These are phyloP conservation scores for Fusarium sp. DNA, from an alignment of 2,329 filamentous ascomycete species.

Conservation along the genomic window DNA sequence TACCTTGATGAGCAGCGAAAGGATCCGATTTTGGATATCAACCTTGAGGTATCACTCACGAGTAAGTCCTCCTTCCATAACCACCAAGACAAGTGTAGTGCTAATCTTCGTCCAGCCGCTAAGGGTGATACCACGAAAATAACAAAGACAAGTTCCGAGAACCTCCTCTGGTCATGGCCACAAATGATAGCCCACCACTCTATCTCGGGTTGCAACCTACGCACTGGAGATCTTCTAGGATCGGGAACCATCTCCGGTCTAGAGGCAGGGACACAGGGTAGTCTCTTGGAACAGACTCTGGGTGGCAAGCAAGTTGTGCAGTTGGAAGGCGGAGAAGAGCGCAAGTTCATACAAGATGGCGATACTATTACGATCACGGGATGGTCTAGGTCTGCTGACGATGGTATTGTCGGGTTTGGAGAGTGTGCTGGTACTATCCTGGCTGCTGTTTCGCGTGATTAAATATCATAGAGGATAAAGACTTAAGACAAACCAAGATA, in stretches of 20 bases:
- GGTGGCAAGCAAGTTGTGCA: constrained; percentile 75
- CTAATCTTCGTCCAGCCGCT: constrained; percentile 45
- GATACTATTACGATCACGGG: constrained; percentile 63
- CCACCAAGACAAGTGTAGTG: fast-evolving
- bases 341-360: constrained; percentile 80
- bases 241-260: constrained; percentile 81
- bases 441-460: constrained; percentile 1
- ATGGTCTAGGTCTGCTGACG: constrained; percentile 24
- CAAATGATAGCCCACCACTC: constrained; percentile 89
- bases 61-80: constrained; percentile 47
- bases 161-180: constrained; percentile 82
- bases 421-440: constrained; percentile 33
- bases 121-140: constrained; percentile 50
- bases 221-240: constrained; percentile 80
- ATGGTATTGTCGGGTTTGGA: constrained; percentile 40
- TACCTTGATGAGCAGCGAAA: constrained; percentile 69
- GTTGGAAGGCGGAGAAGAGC: constrained; percentile 73
- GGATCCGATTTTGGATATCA: constrained; percentile 55
- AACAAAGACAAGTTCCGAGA: constrained; percentile 53
- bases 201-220: constrained; percentile 80
- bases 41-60: constrained; percentile 57
- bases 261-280: constrained; percentile 73
- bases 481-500: too few species aligned
- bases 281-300: constrained; percentile 78
- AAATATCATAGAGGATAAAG: neutral